Evolutionary conservation across 345 rosid genomes (phyloP), one percentile per base, ranked within the genome.

Genomic region (Eucalyptus sp.): DNA sequence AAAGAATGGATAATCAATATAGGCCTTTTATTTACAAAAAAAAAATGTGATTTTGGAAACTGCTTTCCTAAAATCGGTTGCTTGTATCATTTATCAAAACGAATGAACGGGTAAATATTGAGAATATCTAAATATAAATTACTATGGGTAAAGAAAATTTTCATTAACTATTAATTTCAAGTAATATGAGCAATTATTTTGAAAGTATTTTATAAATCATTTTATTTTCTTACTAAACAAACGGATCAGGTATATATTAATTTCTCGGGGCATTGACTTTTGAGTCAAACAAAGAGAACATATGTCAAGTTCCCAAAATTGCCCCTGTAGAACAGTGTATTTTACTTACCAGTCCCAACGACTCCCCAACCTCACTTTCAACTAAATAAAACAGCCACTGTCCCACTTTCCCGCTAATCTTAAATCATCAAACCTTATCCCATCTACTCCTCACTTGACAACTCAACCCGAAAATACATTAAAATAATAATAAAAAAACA

Each of bases 101-200:
- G 2, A 71, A 17, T 17, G 0, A 33, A 33, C 0, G 1, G 1
- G 1, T 52, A 17, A 68, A 33, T 17, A 5, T 33, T 0, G 62
- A 56, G 12, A 56, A 56, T 22, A 22, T 56, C 0, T 10, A 56
- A 24, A 24, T 56, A 56, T 24, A 56, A 56, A 15, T 33, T 9
- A 31, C 11, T 5, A 17, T 33, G 2, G 3, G 1, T 33, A 16
- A 68, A 5, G 4, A 68, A 31, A 33, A 17, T 31, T 54, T 54
- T 0, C 8, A 22, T 22, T 22, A 54, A 54, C 3, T 8, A 54
- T 22, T 54, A 20, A 54, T 54, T 22, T 54, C 2, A 8, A 54
- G 1, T 18, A 54, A 20, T 1, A 54, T 0, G 3, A 56, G 27
- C 5, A 24, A 22, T 56, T 56, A 22, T 4, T 56, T 24, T 56